phyloP scores from a whole-genome alignment of 2,329 filamentous ascomycete species.

The Aspergillus puulaauensis region DNA sequence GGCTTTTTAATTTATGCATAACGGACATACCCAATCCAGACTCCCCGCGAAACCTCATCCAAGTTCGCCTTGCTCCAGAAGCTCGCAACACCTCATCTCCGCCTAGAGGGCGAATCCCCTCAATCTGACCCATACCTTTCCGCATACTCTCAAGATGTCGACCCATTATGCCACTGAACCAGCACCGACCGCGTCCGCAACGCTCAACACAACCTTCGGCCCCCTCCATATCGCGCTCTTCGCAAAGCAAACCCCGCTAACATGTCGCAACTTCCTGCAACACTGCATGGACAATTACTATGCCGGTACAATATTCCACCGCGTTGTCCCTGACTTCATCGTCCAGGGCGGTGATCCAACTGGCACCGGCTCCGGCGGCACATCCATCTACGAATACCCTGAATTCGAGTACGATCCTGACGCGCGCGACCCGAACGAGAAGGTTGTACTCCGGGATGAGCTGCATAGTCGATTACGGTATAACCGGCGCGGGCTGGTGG shows the following conservation, averaged over 20 bases:
- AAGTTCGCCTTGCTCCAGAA: neutral
- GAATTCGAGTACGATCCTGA: slow-evolving; percentile 55
- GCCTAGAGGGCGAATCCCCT: neutral
- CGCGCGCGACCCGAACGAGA: slow-evolving; percentile 47
- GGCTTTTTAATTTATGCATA: neutral
- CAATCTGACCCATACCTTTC: neutral
- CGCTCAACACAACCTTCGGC: slow-evolving; percentile 85
- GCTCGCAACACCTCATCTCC: neutral
- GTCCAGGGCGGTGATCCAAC: slow-evolving; percentile 94
- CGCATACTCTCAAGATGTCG: slow-evolving; percentile 62
- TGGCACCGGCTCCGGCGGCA: slow-evolving; percentile 85
- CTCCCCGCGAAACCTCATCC: neutral
- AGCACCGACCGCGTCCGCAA: slow-evolving; percentile 86
- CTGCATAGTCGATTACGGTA: slow-evolving; percentile 91
- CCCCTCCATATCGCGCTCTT: slow-evolving; percentile 91
- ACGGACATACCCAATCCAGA: neutral
- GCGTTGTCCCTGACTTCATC: slow-evolving; percentile 86
- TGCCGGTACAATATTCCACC: slow-evolving; percentile 89
- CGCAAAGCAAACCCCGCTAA: slow-evolving; percentile 87
- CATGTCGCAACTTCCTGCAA: slow-evolving; percentile 93
- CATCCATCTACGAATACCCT: slow-evolving; percentile 81
- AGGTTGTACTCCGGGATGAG: slow-evolving; percentile 78
- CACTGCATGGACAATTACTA: slow-evolving; percentile 95
- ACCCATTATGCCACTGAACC: slow-evolving; percentile 92
- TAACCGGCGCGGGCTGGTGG: slow-evolving; percentile 83